Evolutionary conservation across 1,284 basidiomycete genomes (phyloP), one percentile per base, ranked within the genome.

Genomic region (Pseudozyma tsukubaensis): DNA sequence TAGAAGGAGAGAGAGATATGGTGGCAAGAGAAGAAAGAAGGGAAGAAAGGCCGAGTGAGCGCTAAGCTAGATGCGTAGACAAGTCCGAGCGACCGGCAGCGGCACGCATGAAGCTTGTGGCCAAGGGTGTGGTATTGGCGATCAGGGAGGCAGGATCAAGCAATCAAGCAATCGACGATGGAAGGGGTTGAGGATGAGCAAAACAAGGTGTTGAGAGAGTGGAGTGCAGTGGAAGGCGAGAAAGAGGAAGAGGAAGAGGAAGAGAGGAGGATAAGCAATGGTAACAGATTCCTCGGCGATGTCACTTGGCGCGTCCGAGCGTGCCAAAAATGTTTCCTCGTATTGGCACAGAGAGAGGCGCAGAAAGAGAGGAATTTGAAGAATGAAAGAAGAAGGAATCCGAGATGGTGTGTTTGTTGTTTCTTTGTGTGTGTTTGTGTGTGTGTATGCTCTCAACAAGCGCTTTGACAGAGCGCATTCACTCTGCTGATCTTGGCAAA

Each of bases 41-140:
- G 55, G n/a, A 53, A 39, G 40, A 54, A 45, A 65, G 44, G 50
- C 32, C 50, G 44, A 53, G 44, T 47, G 56, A 58, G 54, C 48
- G 40, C 59, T 62, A 68, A 43, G 36, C 42, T 24, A 32, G 65
- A 68, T 61, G 59, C 57, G 49, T 36, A 19, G 44, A 50, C 57
- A 64, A 70, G 60, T 32, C 67, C 67, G 67, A 70, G 67, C 24
- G 57, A 56, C 49, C 49, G 60, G 57, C 67, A 70, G 60, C 56
- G 67, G 67, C 67, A 63, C 60, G 67, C 67, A 70, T 63, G 50
- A 60, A 56, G 67, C 57, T 59, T 52, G 60, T 45, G 18, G 52
- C 37, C 42, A 47, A 35, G 18, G 19, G 12, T 9, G 34, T 36
- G 32, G 32, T n/a, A n/a, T n/a, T n/a, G n/a, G n/a, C n/a, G n/a